Evolutionary conservation across 2,329 filamentous ascomycete genomes (phyloP).

Genomic region (Hansfordia pulvinata): DNA sequence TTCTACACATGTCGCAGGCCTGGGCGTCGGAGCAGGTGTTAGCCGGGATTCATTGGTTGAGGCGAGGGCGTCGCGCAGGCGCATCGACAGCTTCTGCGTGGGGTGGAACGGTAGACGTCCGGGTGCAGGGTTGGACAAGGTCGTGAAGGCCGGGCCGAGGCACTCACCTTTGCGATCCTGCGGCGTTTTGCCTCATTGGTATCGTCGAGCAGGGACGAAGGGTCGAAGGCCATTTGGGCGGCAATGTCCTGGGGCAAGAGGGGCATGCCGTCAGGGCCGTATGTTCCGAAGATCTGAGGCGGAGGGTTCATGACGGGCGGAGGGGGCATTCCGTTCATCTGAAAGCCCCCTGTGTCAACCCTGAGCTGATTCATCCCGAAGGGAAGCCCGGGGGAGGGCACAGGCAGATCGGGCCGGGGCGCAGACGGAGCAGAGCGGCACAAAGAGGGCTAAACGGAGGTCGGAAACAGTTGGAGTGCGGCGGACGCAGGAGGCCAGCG

Average conservation of each 20-base stretch:
- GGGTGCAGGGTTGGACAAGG: neutral
- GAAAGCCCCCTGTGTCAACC: conserved; percentile 29
- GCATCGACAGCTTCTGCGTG: too few relatives aligned
- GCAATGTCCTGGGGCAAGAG: conserved; percentile 43
- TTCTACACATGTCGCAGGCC: conserved; percentile 94
- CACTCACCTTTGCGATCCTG: conserved; percentile 69
- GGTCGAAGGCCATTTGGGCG: conserved; percentile 46
- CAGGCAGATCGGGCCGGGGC: too few relatives aligned
- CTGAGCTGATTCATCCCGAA: conserved; percentile 39
- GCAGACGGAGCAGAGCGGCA: too few relatives aligned
- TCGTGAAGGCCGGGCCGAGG: conserved; percentile 1
- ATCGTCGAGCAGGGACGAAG: conserved; percentile 44
- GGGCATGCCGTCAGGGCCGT: conserved; percentile 44
- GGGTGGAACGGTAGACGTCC: neutral
- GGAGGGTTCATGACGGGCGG: conserved; percentile 52
- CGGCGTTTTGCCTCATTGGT: conserved; percentile 75
- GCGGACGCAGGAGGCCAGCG: too few relatives aligned
- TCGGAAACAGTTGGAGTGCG: too few relatives aligned
- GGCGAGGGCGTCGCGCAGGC: too few relatives aligned
- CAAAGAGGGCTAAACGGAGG: too few relatives aligned
- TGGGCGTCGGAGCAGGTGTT: conserved; percentile 25
- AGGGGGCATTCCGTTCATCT: conserved; percentile 40
- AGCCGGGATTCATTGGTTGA: too few relatives aligned
- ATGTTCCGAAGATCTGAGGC: conserved; percentile 56
- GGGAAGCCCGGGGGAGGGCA: too few relatives aligned